A percentile compares a stretch with the other conserved stretches of the same genome.
Conservation (phyloP, 1,139 yeast species). For the Debaryomycetaceae sp. region DNA sequence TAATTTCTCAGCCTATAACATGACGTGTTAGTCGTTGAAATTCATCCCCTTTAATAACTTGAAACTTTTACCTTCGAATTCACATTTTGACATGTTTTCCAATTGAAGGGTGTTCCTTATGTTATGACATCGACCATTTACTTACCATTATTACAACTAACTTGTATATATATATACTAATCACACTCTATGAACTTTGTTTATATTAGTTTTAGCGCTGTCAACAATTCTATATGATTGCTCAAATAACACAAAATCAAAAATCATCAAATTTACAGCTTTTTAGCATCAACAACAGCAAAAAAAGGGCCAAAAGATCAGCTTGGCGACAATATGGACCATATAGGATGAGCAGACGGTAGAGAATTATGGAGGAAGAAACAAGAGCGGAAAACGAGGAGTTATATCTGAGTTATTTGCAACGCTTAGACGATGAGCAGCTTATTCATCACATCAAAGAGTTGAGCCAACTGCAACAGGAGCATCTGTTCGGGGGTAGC, state of each 20-base stretch:
- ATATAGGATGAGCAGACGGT: too few species aligned
- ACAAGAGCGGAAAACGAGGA: not conserved
- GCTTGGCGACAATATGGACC: too few species aligned
- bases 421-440: conserved; percentile 31
- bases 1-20: conserved; percentile 68
- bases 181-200: not conserved
- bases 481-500: not conserved
- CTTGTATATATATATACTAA: not conserved
- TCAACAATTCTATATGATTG: not conserved
- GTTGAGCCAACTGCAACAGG: conserved; percentile 19
- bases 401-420: conserved; percentile 21
- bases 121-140: too few species aligned
- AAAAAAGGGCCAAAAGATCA: too few species aligned
- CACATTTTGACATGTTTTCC: too few species aligned
- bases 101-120: too few species aligned
- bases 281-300: too few species aligned
- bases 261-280: too few species aligned
- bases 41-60: too few species aligned
- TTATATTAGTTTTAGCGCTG: not conserved
- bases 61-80: too few species aligned
- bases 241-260: not conserved
- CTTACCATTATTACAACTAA: not conserved
- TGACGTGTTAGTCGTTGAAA: not conserved
- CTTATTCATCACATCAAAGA: conserved; percentile 28
- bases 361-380: not conserved